Evolutionary conservation across 1,139 yeast genomes (phyloP).

Genomic region (Lizanozyma gosingica): DNA sequence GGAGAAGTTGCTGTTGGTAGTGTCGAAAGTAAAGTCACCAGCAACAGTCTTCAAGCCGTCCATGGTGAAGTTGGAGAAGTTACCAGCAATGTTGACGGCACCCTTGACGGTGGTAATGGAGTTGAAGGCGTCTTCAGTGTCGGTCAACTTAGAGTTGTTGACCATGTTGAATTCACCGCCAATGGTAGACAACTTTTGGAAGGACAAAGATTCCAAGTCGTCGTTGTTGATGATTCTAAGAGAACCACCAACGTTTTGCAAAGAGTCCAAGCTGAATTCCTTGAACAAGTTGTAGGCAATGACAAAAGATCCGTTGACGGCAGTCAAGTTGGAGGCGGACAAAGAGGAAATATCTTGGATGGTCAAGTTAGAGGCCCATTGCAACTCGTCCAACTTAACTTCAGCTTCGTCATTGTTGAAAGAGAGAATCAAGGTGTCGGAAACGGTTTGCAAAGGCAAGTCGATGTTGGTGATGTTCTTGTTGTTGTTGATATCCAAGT

Average conservation of each 20-base stretch:
- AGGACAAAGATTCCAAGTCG: constrained; percentile 23
- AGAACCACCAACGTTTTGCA: constrained; percentile 31
- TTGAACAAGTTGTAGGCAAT: constrained; percentile 35
- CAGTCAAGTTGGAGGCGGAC: constrained; percentile 24
- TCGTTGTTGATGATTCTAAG: constrained; percentile 37
- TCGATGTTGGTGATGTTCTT: constrained; percentile 32
- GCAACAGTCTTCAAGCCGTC: constrained; percentile 29
- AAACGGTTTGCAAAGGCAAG: constrained; percentile 27
- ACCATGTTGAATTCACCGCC: constrained; percentile 37
- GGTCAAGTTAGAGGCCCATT: constrained; percentile 38
- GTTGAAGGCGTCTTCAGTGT: constrained; percentile 21
- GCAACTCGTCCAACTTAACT: constrained; percentile 27
- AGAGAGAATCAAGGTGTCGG: constrained; percentile 29
- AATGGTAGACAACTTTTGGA: constrained; percentile 23
- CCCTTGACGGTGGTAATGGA: constrained; percentile 30
- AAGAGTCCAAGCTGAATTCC: constrained; percentile 19
- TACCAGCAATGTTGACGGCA: constrained; percentile 35
- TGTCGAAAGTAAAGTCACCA: constrained; percentile 33
- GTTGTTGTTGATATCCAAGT: constrained; percentile 37
- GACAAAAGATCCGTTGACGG: constrained; percentile 34
- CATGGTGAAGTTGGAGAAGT: constrained; percentile 31
- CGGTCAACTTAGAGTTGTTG: constrained; percentile 35
- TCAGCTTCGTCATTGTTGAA: constrained; percentile 38
- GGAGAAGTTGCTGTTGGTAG: constrained; percentile 31
- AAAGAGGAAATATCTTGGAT: constrained; percentile 32